phyloP scores from a whole-genome alignment of 225 moss, liverwort and hornwort genomes.

The Takakia lepidozioides region DNA sequence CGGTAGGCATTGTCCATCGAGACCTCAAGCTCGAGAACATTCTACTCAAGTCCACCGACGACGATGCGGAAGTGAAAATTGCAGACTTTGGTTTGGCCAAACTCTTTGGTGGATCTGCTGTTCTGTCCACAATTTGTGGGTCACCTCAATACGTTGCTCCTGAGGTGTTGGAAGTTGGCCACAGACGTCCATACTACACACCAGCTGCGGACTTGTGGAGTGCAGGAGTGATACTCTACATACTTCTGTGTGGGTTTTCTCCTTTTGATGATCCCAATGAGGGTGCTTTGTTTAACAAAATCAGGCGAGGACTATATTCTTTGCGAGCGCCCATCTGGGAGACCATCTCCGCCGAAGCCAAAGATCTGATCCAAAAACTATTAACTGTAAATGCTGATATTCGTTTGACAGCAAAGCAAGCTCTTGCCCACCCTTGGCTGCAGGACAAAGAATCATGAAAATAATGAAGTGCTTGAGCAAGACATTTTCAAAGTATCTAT shows the following conservation, averaged over 20 bases:
- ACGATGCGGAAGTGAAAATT: slow-evolving; percentile 68
- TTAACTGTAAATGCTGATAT: slow-evolving; percentile 57
- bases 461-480: too few species aligned
- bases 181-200: slow-evolving; percentile 61
- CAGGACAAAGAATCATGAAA: too few species aligned
- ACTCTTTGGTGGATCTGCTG: slow-evolving; percentile 59
- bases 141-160: slow-evolving; percentile 95
- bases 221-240: slow-evolving; percentile 82
- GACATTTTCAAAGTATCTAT: too few species aligned
- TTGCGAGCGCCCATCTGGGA: slow-evolving; percentile 81
- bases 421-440: slow-evolving; percentile 76
- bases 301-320: slow-evolving; percentile 64
- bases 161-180: slow-evolving; percentile 83
- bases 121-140: slow-evolving; percentile 80
- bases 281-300: slow-evolving; percentile 64
- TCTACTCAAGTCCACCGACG: slow-evolving; percentile 58
- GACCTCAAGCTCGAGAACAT: slow-evolving; percentile 94
- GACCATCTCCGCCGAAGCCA: slow-evolving; percentile 53
- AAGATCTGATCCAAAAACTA: slow-evolving; percentile 57
- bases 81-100: slow-evolving; percentile 85
- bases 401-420: slow-evolving; percentile 58
- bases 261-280: slow-evolving; percentile 82
- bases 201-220: slow-evolving; percentile 87
- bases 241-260: slow-evolving; percentile 71
- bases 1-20: slow-evolving; percentile 64